A percentile compares a stretch with the other conserved stretches of the same genome.
These are phyloP conservation scores for Candida quercuum DNA, from an alignment of 805 yeast genomes.

Conservation along the genomic window DNA sequence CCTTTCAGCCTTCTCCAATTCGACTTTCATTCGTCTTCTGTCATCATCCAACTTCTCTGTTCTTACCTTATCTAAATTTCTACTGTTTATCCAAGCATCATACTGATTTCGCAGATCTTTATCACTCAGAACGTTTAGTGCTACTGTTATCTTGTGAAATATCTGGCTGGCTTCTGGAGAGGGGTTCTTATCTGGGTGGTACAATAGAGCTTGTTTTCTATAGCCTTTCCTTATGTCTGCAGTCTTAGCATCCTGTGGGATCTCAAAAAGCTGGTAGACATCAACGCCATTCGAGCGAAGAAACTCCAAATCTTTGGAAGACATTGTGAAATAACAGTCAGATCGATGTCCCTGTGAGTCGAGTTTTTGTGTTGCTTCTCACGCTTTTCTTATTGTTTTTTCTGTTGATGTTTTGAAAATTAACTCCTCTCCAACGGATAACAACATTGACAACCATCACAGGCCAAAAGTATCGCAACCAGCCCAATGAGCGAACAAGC, in stretches of 20 bases:
- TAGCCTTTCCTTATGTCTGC: constrained; percentile 70
- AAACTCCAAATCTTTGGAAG: constrained; percentile 14
- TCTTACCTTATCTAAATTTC: constrained; percentile 6
- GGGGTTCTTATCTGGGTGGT: constrained; percentile 80
- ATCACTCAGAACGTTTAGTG: constrained; percentile 79
- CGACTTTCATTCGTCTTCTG: constrained; percentile 18
- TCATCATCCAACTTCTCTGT: constrained; percentile 11
- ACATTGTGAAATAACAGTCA: neutral
- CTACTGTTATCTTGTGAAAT: constrained; percentile 80
- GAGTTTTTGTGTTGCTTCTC: too few relatives aligned
- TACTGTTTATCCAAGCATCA: constrained; percentile 37
- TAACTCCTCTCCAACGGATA: neutral
- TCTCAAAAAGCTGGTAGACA: constrained; percentile 62
- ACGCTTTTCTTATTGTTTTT: too few relatives aligned
- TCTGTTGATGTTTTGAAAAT: neutral
- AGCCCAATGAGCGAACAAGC: neutral
- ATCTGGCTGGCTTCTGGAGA: constrained; percentile 85
- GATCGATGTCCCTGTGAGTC: too few relatives aligned
- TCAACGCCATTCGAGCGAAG: constrained; percentile 14
- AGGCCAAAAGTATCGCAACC: too few relatives aligned
- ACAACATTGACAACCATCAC: too few relatives aligned
- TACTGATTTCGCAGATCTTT: constrained; percentile 75
- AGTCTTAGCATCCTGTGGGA: constrained; percentile 54
- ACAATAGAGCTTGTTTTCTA: constrained; percentile 70
- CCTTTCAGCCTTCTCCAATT: constrained; percentile 19